Evolutionary conservation across 495 filamentous ascomycete species (phyloP), one percentile per base, ranked within the genome.

Genomic region (Penicillium cataractarum): DNA sequence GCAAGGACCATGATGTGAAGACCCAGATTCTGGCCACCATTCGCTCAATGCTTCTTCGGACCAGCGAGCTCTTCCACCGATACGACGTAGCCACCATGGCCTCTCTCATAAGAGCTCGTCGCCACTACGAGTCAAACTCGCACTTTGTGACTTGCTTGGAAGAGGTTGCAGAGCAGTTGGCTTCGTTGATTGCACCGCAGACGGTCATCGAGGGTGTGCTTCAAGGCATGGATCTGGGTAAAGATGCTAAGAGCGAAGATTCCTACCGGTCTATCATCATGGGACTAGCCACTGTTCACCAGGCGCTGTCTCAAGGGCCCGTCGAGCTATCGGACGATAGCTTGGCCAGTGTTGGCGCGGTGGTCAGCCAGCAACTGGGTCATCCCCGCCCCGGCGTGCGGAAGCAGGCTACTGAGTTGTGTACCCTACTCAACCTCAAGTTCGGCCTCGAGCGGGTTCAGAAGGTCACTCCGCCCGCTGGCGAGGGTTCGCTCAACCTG

Each of bases 1-100:
- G 70, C 31, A 73, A 73, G 54, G 70, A 73, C 19, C 70, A 73
- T 26, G 92, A 96, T 57, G 83, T 94, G 58, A 93, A 93, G 73
- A 89, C 90, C 7, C 93, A 97, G 72, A 88, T 90, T 7, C 79
- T 97, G 21, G 83, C 89, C 3, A 93, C 92, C 2, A 85, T 97
- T 64, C 90, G 91, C 58, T 82, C 91, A 22, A 83, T 97, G 65
- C 83, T 95, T 46, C 82, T 83, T 55, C 83, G 89, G 64, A 86
- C 89, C 62, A 83, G 83, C 19, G 79, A 84, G 21, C 80, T 83
- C 46, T 90, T 92, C 68, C 77, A 84, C 27, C 81, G 82, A 1
- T 89, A 90, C 72, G 86, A 89, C 24, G 80, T 86, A 0, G 82
- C 83, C 3, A 84, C 87, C 1, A 79, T 96, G 49, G 79, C 88